Base-by-base conservation (phyloP, 2,329 filamentous ascomycete genomes). In the Ophiocordyceps camponoti-rufipedis region DNA sequence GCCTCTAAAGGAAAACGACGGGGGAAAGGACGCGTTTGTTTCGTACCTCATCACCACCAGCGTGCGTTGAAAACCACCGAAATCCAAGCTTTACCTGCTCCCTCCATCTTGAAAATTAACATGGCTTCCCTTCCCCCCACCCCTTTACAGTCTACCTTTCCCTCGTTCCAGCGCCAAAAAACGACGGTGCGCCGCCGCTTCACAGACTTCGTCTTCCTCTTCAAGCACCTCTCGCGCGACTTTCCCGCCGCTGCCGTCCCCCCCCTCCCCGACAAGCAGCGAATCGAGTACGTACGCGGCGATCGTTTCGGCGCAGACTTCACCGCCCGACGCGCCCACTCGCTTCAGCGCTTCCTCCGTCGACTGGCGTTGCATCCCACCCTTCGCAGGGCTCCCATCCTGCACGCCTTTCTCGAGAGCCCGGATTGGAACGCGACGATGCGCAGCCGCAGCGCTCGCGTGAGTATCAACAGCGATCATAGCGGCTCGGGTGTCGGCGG, bases 121-220 rank as follows among this genome's bases (percentile, higher is more conserved):
- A n/a, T n/a, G 3, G 23, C 23, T 19, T 18, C n/a, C n/a, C n/a
- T 44, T 6, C 12, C 8, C 14, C 6, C 23, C 47, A n/a, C n/a
- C n/a, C n/a, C n/a, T n/a, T n/a, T n/a, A n/a, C n/a, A 94, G 87
- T 94, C 88, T 51, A 87, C 93, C 55, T 96, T 96, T 64, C 81
- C 87, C 53, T 84, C 87, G 51, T 98, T 96, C 63, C 82, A 91
- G 61, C 85, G 81, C 59, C 70, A 83, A 33, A 78, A 80, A 18
- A 87, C 86, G 50, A 72, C 73, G 28, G 82, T 94, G 50, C 84
- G 91, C 50, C 79, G 91, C 53, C 85, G 91, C 57, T 98, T 95
- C 66, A 96, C 89, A 54, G 91, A 98, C 67, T 98, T 98, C 60
- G 82, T 93, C 54, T 98, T 94, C 61, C 78, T 98, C 50, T 95